A percentile compares a stretch with the other conserved stretches of the same genome.
Evolutionary conservation across 2,329 filamentous ascomycete species (phyloP).

Genomic region (Microsporum ferrugineum): DNA sequence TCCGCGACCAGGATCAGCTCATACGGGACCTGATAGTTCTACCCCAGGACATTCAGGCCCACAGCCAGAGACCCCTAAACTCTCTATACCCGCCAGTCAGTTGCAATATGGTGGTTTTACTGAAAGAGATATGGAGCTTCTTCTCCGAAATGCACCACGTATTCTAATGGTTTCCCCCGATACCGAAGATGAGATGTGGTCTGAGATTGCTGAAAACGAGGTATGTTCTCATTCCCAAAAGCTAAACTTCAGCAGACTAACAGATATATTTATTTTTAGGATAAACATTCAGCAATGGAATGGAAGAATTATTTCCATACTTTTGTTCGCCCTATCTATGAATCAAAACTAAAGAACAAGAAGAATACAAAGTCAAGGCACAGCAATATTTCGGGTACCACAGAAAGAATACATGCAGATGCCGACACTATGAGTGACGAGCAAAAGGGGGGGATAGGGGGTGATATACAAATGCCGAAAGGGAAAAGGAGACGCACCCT

Average conservation of each 20-base stretch:
- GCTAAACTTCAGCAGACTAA: background rate
- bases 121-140: conserved; percentile 14
- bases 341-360: background rate
- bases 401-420: background rate
- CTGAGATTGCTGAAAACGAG: conserved; percentile 15
- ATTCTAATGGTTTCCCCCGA: conserved; percentile 16
- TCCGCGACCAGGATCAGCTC: conserved; percentile 25
- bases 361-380: background rate
- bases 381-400: background rate
- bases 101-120: conserved; percentile 13
- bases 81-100: background rate
- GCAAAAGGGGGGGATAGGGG: background rate
- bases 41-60: background rate
- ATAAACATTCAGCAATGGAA: conserved; percentile 8
- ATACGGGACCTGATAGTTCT: background rate
- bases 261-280: background rate
- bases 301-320: conserved; percentile 12
- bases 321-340: conserved; percentile 10
- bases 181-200: conserved; percentile 18
- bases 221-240: conserved; percentile 6
- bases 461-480: background rate
- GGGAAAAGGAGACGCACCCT: background rate
- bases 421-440: too few relatives aligned
- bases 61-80: background rate
- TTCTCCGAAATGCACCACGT: conserved; percentile 17